Percentiles rank a stretch among this genome's conserved stretches.
Evolutionary conservation across 2,329 filamentous ascomycete genomes (phyloP).

Genomic region (Aspergillus carbonarius): DNA sequence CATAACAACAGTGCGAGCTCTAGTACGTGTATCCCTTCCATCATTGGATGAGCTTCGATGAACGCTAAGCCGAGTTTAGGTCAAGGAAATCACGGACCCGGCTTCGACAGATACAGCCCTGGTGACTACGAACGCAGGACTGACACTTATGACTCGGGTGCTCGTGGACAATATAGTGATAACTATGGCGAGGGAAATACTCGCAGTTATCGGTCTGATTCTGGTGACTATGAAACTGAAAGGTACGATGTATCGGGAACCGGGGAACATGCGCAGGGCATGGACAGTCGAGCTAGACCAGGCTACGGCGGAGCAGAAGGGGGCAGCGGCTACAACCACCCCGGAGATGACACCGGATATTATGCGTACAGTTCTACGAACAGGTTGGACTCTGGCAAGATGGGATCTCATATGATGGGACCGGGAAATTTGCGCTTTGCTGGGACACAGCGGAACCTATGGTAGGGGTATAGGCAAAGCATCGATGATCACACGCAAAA

Average conservation of each 20-base stretch:
- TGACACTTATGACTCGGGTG: constrained; percentile 5
- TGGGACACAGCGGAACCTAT: constrained; percentile 14
- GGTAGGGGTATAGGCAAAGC: constrained; percentile 3
- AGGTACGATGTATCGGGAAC: not conserved
- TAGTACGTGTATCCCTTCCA: not conserved
- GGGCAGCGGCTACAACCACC: constrained; percentile 16
- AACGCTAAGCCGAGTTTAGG: constrained; percentile 3
- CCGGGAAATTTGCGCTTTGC: constrained; percentile 8
- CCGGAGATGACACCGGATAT: not conserved
- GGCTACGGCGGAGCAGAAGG: constrained; percentile 9
- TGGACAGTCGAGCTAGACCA: not conserved
- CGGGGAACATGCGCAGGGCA: not conserved
- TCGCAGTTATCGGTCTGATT: not conserved
- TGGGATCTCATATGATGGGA: constrained; percentile 6
- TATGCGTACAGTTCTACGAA: constrained; percentile 9
- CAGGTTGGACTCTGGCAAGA: constrained; percentile 11
- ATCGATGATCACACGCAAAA: not conserved
- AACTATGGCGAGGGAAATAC: constrained; percentile 4
- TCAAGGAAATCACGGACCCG: constrained; percentile 24
- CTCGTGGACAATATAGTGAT: not conserved
- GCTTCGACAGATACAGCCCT: constrained; percentile 18
- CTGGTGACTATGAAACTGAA: not conserved
- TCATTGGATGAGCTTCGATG: not conserved
- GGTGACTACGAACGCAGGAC: constrained; percentile 38
- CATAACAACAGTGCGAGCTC: constrained; percentile 27